phyloP scores from a whole-genome alignment of 768 basidiomycete genomes.

The Hortiboletus flavorubellus region DNA sequence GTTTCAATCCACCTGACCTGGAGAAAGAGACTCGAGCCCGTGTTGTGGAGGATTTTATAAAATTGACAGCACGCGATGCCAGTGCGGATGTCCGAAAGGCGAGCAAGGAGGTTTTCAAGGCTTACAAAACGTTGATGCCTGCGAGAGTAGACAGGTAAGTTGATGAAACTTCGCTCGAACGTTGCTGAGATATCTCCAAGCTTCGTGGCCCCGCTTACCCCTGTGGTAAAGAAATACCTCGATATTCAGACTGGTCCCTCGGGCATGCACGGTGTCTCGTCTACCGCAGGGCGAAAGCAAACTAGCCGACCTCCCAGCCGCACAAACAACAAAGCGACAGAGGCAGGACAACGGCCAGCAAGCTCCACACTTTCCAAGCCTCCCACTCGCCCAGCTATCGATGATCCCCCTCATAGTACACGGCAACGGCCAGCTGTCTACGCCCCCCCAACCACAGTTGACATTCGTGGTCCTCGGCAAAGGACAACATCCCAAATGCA shows the following conservation, averaged over 20 bases:
- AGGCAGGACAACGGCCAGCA: conserved; percentile 6
- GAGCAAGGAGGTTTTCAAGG: conserved; percentile 69
- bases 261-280: not conserved
- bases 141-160: conserved; percentile 61
- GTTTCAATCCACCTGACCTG: conserved; percentile 75
- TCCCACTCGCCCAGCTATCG: conserved; percentile 4
- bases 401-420: not conserved
- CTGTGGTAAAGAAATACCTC: conserved; percentile 74
- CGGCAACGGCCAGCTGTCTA: conserved; percentile 10
- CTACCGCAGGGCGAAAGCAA: conserved; percentile 16
- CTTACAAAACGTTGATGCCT: conserved; percentile 70
- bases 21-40: conserved; percentile 63
- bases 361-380: conserved; percentile 10
- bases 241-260: conserved; percentile 37
- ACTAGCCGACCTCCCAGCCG: conserved; percentile 25
- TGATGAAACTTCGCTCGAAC: not conserved
- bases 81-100: conserved; percentile 72
- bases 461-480: conserved; percentile 15
- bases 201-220: conserved; percentile 70
- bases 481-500: conserved; percentile 18
- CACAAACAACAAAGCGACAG: conserved; percentile 13
- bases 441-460: not conserved
- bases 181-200: conserved; percentile 36
- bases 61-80: conserved; percentile 63
- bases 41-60: conserved; percentile 71